A percentile compares a stretch with the other conserved stretches of the same genome.
Conservation (phyloP, 805 yeast genomes). For the Pichia sporocuriosa region DNA sequence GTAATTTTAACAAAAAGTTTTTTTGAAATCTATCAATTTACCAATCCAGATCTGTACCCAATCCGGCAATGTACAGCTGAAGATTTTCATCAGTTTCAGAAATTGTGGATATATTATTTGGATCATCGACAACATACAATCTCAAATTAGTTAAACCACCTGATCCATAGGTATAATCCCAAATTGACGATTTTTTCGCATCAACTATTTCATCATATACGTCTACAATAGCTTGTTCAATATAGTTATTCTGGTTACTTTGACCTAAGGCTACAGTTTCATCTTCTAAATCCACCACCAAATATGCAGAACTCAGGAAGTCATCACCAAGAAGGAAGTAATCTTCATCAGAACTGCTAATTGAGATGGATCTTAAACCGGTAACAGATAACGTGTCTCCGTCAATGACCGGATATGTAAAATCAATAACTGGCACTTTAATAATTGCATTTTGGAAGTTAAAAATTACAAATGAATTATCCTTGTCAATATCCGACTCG, state of each 20-base stretch:
- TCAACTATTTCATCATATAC: slow-evolving; percentile 8
- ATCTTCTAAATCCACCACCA: slow-evolving; percentile 48
- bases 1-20: too few species aligned
- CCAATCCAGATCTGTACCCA: neutral
- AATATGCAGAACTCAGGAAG: slow-evolving; percentile 44
- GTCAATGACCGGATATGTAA: slow-evolving; percentile 14
- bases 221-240: neutral
- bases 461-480: slow-evolving; percentile 29
- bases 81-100: neutral
- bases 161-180: slow-evolving; percentile 9
- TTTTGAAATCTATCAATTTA: too few species aligned
- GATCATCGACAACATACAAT: neutral
- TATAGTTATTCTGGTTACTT: slow-evolving; percentile 5
- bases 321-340: slow-evolving; percentile 44
- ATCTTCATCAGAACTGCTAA: slow-evolving; percentile 22
- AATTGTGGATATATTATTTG: neutral
- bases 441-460: slow-evolving; percentile 49
- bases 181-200: slow-evolving; percentile 4
- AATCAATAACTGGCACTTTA: slow-evolving; percentile 36
- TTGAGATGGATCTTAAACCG: slow-evolving; percentile 9
- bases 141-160: neutral
- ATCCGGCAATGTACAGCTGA: slow-evolving; percentile 3
- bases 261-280: slow-evolving; percentile 39
- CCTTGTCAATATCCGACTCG: slow-evolving; percentile 30
- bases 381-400: slow-evolving; percentile 9